Conservation (phyloP, 1,139 yeast genomes). For the Hansenula sp. region DNA sequence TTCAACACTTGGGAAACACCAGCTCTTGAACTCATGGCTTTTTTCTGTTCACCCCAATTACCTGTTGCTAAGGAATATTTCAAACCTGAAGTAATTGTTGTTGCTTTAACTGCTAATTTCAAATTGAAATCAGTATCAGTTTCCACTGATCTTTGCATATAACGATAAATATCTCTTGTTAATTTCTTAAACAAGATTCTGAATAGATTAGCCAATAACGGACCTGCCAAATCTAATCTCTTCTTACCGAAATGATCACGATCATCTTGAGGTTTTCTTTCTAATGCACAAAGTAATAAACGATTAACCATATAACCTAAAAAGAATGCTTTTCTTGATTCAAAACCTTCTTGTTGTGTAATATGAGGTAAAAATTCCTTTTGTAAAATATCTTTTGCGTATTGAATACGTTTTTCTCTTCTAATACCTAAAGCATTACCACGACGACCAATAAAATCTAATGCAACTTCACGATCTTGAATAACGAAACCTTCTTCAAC, state of each 20-base stretch:
- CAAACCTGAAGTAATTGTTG: constrained; percentile 94
- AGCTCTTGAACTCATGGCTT: constrained; percentile 97
- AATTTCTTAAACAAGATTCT: constrained; percentile 90
- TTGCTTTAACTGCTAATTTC: constrained; percentile 94
- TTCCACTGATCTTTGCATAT: constrained; percentile 99
- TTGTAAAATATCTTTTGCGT: constrained; percentile 93
- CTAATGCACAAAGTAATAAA: constrained; percentile 89
- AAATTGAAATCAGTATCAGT: constrained; percentile 95
- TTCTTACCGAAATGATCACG: constrained; percentile 99
- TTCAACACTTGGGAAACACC: constrained; percentile 99
- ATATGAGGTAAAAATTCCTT: constrained; percentile 96
- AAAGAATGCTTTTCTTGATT: constrained; percentile 94
- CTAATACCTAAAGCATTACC: constrained; percentile 91
- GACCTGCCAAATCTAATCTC: constrained; percentile 97
- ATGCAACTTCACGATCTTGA: constrained; percentile 96
- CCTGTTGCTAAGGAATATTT: constrained; percentile 98
- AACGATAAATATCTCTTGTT: constrained; percentile 91
- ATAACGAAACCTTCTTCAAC: constrained; percentile 98
- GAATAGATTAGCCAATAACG: constrained; percentile 90
- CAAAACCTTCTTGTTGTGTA: constrained; percentile 96
- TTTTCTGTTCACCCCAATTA: constrained; percentile 99
- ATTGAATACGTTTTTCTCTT: constrained; percentile 96
- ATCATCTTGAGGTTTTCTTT: constrained; percentile 96
- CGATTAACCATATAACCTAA: constrained; percentile 97
- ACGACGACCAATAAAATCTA: constrained; percentile 97